Conservation (phyloP, 2,329 filamentous ascomycete genomes). For the Verticillium nonalfalfae region DNA sequence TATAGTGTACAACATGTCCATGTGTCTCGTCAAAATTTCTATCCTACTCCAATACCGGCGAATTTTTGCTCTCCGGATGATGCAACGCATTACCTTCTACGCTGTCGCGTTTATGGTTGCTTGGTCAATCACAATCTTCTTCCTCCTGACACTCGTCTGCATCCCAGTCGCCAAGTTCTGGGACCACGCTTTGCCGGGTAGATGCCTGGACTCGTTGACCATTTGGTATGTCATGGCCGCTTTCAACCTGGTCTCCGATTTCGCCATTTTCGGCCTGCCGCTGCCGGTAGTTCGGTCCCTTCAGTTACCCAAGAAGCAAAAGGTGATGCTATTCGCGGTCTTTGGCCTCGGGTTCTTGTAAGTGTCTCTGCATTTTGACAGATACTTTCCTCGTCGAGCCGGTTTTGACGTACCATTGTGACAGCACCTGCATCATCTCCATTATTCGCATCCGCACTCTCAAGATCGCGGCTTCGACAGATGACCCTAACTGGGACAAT, state of each 20-base stretch:
- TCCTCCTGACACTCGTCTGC: slow-evolving; percentile 21
- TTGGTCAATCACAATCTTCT: slow-evolving; percentile 20
- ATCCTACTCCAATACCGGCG: slow-evolving; percentile 31
- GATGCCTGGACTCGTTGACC: slow-evolving; percentile 18
- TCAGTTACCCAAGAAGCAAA: slow-evolving; percentile 15
- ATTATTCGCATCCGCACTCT: slow-evolving; percentile 22
- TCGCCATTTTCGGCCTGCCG: slow-evolving; percentile 17
- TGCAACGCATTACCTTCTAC: slow-evolving; percentile 14
- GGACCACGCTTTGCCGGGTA: slow-evolving; percentile 11
- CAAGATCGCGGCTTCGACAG: slow-evolving; percentile 12
- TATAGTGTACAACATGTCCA: slow-evolving; percentile 24
- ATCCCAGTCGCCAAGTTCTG: slow-evolving; percentile 19
- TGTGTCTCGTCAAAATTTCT: slow-evolving; percentile 26
- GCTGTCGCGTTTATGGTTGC: slow-evolving; percentile 17
- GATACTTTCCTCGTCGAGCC: neutral
- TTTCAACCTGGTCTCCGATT: slow-evolving; percentile 19
- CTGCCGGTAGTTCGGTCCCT: slow-evolving; percentile 17
- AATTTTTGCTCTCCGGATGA: slow-evolving; percentile 22
- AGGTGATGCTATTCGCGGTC: slow-evolving; percentile 14
- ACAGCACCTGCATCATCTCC: slow-evolving; percentile 18
- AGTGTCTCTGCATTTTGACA: slow-evolving; percentile 2
- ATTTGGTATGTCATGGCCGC: slow-evolving; percentile 21
- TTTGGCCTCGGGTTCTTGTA: slow-evolving; percentile 21
- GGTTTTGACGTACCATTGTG: neutral
- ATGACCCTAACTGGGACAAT: slow-evolving; percentile 21